These are phyloP conservation scores for Xylaria sp. DNA, from an alignment of 2,329 filamentous ascomycete genomes.

Conservation along the genomic window DNA sequence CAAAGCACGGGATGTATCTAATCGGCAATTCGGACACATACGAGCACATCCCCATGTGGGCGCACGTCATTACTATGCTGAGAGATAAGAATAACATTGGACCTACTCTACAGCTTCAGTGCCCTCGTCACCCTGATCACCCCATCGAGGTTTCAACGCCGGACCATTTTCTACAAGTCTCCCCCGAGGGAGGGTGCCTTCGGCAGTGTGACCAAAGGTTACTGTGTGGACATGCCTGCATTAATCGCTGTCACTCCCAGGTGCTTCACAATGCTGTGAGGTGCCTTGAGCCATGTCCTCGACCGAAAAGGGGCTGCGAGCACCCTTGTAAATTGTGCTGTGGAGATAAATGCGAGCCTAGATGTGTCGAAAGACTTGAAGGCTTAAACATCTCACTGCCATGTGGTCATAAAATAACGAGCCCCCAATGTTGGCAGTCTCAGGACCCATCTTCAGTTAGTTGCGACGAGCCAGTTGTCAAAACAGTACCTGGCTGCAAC, in stretches of 20 bases:
- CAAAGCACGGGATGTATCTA: slow-evolving; percentile 72
- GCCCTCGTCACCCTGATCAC: slow-evolving; percentile 59
- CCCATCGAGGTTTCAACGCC: slow-evolving; percentile 56
- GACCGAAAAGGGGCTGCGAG: slow-evolving; percentile 48
- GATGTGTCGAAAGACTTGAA: slow-evolving; percentile 45
- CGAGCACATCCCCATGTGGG: slow-evolving; percentile 66
- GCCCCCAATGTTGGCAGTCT: slow-evolving; percentile 46
- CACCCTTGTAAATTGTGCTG: slow-evolving; percentile 53
- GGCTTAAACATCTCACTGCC: slow-evolving; percentile 40
- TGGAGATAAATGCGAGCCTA: slow-evolving; percentile 48
- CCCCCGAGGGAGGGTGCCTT: slow-evolving; percentile 68
- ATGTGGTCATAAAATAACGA: slow-evolving; percentile 49
- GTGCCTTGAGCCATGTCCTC: slow-evolving; percentile 53
- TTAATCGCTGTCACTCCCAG: slow-evolving; percentile 53
- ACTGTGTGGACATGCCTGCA: slow-evolving; percentile 55
- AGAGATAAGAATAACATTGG: slow-evolving; percentile 51
- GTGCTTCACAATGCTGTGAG: slow-evolving; percentile 52
- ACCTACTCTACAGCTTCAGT: slow-evolving; percentile 17
- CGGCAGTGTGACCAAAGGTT: slow-evolving; percentile 56
- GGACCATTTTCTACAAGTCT: slow-evolving; percentile 60
- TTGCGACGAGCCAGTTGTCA: slow-evolving; percentile 55
- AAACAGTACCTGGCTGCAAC: slow-evolving; percentile 57
- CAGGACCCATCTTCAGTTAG: slow-evolving; percentile 53
- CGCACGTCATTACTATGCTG: slow-evolving; percentile 60
- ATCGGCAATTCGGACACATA: slow-evolving; percentile 70